phyloP scores from a whole-genome alignment of 306 rosid species.

The Cucumis cinereus region DNA sequence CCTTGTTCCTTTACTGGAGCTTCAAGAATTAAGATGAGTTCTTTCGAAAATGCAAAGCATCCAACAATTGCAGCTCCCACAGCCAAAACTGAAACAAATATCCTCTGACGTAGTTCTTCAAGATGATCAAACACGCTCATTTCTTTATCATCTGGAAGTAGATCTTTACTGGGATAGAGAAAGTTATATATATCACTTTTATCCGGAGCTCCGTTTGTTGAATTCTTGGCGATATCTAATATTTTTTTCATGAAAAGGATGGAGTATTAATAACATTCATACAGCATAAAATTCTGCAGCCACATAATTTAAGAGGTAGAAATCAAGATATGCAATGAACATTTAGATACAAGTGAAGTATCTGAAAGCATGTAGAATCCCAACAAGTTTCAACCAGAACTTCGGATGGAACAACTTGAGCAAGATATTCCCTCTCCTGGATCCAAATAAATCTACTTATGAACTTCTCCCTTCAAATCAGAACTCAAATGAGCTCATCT shows the following conservation, averaged over 20 bases:
- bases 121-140: constrained; percentile 91
- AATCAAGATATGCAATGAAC: not conserved
- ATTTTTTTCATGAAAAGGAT: constrained; percentile 7
- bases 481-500: not conserved
- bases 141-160: constrained; percentile 91
- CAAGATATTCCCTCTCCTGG: not conserved
- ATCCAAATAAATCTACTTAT: not conserved
- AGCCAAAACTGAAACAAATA: constrained; percentile 64
- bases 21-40: constrained; percentile 58
- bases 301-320: not conserved
- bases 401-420: not conserved
- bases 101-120: constrained; percentile 95
- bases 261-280: constrained; percentile 7
- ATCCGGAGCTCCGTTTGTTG: constrained; percentile 35
- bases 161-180: constrained; percentile 77
- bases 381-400: not conserved
- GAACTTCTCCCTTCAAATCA: not conserved
- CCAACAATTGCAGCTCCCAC: constrained; percentile 76
- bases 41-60: constrained; percentile 87
- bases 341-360: not conserved
- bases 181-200: constrained; percentile 45
- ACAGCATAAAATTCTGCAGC: constrained; percentile 6
- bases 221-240: constrained; percentile 21
- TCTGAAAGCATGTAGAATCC: not conserved
- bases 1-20: constrained; percentile 86